Percentiles rank a stretch among this genome's conserved stretches.
These are phyloP conservation scores for Alternaria sp. DNA, from an alignment of 2,329 filamentous ascomycete species.

Conservation along the genomic window DNA sequence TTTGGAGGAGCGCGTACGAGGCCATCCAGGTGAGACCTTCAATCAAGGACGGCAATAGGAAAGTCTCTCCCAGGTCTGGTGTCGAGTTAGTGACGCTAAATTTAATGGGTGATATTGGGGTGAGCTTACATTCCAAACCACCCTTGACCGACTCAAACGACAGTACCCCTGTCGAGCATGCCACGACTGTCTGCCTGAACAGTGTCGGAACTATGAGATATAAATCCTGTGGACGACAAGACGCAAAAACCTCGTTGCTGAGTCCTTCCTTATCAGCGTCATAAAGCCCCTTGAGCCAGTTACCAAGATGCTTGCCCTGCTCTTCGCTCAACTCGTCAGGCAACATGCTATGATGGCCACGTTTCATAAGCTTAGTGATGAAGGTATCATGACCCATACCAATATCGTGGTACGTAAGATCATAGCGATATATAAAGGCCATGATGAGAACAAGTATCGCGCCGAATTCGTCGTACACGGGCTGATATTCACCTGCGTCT, in stretches of 20 bases:
- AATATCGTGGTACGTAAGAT: slow-evolving; percentile 69
- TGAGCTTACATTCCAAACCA: slow-evolving; percentile 74
- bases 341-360: slow-evolving; percentile 65
- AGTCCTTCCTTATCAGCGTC: slow-evolving; percentile 72
- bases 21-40: slow-evolving; percentile 76
- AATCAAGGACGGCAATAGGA: slow-evolving; percentile 79
- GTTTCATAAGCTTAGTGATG: slow-evolving; percentile 70
- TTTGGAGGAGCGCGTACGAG: slow-evolving; percentile 72
- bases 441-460: slow-evolving; percentile 76
- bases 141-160: slow-evolving; percentile 75
- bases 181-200: slow-evolving; percentile 77
- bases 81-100: slow-evolving; percentile 6
- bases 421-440: slow-evolving; percentile 78
- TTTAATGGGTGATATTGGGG: not conserved
- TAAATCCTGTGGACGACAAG: slow-evolving; percentile 83
- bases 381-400: slow-evolving; percentile 72
- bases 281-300: slow-evolving; percentile 81
- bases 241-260: slow-evolving; percentile 81
- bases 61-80: slow-evolving; percentile 77
- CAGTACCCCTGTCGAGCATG: slow-evolving; percentile 70
- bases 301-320: slow-evolving; percentile 69
- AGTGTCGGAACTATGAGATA: slow-evolving; percentile 79
- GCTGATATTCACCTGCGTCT: slow-evolving; percentile 74
- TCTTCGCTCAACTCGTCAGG: slow-evolving; percentile 71
- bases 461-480: slow-evolving; percentile 86